phyloP scores from a whole-genome alignment of 306 rosid species.

The Sophora flavescens region DNA sequence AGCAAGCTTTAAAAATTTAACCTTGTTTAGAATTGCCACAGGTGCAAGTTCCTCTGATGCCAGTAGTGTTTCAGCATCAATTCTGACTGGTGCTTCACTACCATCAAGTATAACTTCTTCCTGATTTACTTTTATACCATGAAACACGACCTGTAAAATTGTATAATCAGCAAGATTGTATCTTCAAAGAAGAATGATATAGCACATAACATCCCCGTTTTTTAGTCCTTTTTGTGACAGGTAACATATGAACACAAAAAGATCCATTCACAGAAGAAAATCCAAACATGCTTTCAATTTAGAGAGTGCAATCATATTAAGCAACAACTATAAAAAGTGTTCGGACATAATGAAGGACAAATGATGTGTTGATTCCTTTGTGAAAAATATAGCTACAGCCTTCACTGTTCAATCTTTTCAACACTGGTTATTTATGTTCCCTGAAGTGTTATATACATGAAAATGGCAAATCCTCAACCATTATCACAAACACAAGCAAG shows the following conservation, averaged over 20 bases:
- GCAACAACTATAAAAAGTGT: neutral
- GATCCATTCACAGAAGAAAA: slow-evolving; percentile 24
- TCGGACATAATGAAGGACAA: slow-evolving; percentile 22
- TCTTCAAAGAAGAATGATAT: slow-evolving; percentile 37
- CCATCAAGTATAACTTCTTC: slow-evolving; percentile 87
- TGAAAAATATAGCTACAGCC: slow-evolving; percentile 1
- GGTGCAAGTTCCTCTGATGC: slow-evolving; percentile 90
- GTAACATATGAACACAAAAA: slow-evolving; percentile 9
- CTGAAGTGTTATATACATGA: slow-evolving; percentile 21
- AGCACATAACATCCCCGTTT: slow-evolving; percentile 26
- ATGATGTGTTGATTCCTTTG: slow-evolving; percentile 3
- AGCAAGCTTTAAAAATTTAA: slow-evolving; percentile 46
- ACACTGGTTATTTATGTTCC: slow-evolving; percentile 6
- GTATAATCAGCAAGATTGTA: slow-evolving; percentile 39
- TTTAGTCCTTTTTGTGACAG: neutral
- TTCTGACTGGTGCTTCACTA: slow-evolving; percentile 90
- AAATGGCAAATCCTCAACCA: slow-evolving; percentile 29
- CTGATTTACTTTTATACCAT: slow-evolving; percentile 74
- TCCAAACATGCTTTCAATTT: slow-evolving; percentile 15
- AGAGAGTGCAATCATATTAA: neutral
- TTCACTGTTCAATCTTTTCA: slow-evolving; percentile 26
- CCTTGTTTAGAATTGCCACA: slow-evolving; percentile 87
- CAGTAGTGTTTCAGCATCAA: slow-evolving; percentile 84
- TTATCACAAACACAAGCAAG: slow-evolving; percentile 33
- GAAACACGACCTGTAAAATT: slow-evolving; percentile 74